phyloP scores from a whole-genome alignment of 2,329 filamentous ascomycete species.

The Colletotrichum melonis region DNA sequence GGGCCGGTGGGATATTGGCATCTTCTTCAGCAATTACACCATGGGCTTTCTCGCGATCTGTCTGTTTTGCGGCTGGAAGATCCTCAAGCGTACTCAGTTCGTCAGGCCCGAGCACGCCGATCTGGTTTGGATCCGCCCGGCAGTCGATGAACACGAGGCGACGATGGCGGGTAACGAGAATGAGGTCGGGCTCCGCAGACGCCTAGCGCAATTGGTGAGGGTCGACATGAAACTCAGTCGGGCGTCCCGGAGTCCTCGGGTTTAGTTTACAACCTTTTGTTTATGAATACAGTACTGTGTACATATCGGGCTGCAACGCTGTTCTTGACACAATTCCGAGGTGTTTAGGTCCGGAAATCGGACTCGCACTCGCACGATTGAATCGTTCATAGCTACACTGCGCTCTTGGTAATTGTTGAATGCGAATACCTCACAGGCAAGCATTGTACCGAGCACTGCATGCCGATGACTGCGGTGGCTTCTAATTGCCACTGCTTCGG shows the following conservation, averaged over 20 bases:
- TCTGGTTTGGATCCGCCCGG: slow-evolving; percentile 68
- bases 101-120: slow-evolving; percentile 66
- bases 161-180: background rate
- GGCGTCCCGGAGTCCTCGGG: background rate
- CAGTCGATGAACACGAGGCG: slow-evolving; percentile 67
- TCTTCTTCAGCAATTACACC: slow-evolving; percentile 73
- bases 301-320: background rate
- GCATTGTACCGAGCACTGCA: background rate
- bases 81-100: slow-evolving; percentile 68
- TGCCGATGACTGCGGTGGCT: background rate
- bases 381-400: background rate
- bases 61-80: slow-evolving; percentile 66
- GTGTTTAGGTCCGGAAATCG: background rate
- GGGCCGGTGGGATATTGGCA: slow-evolving; percentile 53
- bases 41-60: slow-evolving; percentile 70
- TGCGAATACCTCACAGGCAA: background rate
- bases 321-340: background rate
- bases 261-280: background rate
- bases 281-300: background rate
- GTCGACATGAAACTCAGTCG: background rate
- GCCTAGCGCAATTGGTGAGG: background rate
- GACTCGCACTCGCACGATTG: background rate
- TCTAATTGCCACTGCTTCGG: background rate
- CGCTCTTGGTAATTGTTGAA: background rate
- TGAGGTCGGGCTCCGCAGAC: background rate